A percentile compares a stretch with the other conserved stretches of the same genome.
These are phyloP conservation scores for Phascolomyces articulosus DNA, from an alignment of 371 early-diverging fungal genomes.

Conservation along the genomic window DNA sequence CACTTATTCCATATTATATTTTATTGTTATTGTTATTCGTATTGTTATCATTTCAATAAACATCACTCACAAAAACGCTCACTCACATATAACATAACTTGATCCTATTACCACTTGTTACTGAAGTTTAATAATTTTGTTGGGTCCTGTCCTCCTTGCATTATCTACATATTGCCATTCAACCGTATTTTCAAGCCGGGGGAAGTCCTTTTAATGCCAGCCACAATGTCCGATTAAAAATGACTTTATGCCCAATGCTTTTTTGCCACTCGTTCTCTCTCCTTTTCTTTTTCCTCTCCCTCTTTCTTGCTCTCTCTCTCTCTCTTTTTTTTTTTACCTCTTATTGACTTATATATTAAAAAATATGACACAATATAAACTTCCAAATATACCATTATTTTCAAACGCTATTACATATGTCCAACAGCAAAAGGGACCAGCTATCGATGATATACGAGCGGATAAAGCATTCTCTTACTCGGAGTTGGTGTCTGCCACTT, in stretches of 20 bases:
- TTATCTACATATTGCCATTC: no score
- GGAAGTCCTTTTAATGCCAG: neutral
- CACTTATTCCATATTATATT: no score
- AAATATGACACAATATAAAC: slow-evolving; percentile 1
- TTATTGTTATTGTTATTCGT: neutral
- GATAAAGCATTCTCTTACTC: slow-evolving; percentile 27
- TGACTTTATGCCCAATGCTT: neutral
- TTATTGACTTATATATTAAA: neutral
- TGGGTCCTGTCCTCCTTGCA: no score
- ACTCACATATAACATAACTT: no score
- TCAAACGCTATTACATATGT: slow-evolving; percentile 32
- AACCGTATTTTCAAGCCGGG: no score
- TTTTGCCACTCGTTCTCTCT: neutral
- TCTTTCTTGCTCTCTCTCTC: neutral
- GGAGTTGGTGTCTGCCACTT: slow-evolving; percentile 34
- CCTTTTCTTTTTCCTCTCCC: neutral
- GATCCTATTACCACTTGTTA: no score
- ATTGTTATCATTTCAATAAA: no score
- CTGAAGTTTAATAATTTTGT: no score
- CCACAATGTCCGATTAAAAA: neutral
- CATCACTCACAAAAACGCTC: no score
- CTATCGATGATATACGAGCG: slow-evolving; percentile 38
- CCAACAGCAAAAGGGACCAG: slow-evolving; percentile 17
- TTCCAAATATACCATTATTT: slow-evolving; percentile 44
- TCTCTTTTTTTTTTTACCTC: neutral